Evolutionary conservation across 768 basidiomycete species (phyloP), one percentile per base, ranked within the genome.

Genomic region (Phanerochaete sordida): DNA sequence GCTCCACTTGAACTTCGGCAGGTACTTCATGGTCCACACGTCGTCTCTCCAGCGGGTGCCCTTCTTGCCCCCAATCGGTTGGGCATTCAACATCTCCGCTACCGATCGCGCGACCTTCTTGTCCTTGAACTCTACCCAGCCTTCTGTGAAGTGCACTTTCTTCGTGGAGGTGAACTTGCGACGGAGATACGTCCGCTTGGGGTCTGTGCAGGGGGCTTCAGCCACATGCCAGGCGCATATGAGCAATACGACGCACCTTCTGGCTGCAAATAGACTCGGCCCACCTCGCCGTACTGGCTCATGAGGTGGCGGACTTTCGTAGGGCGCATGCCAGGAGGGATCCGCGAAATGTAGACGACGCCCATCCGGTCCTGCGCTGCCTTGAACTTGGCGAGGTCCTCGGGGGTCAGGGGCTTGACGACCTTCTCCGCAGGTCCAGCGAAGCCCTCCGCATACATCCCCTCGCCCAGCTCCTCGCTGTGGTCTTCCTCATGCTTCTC

Each of bases 11-110:
- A 98, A 99, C 68, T 86, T 90, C 9, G 95, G 95, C 59, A 99
- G 77, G 72, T 99, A 99, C 71, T 96, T 96, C 94, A 98, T 96
- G 58, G 97, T 98, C 97, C 97, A 99, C 8, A 99, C 87, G 65
- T 99, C 97, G 69, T 98, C 96, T 70, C 93, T 80, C 92, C 93
- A 98, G 59, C 93, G 80, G 2, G 85, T 82, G 5, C 90, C 88
- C 71, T 93, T 94, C 78, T 93, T 95, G 1, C 93, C 94, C 28
- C 96, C 97, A 61, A 99, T 95, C 1, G 93, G 84, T 68, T 95
- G 88, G 1, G 95, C 97, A 70, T 99, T 99, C 64, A 99, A 78
- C 93, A 98, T 93, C 58, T 85, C 92, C 8, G 96, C 96, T 9
- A 95, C 88, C 39, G 85, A 86, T 21, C 95, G 84, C 0, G 95